Conservation (phyloP, 768 basidiomycete species). For the Tubosaeta sp. region DNA sequence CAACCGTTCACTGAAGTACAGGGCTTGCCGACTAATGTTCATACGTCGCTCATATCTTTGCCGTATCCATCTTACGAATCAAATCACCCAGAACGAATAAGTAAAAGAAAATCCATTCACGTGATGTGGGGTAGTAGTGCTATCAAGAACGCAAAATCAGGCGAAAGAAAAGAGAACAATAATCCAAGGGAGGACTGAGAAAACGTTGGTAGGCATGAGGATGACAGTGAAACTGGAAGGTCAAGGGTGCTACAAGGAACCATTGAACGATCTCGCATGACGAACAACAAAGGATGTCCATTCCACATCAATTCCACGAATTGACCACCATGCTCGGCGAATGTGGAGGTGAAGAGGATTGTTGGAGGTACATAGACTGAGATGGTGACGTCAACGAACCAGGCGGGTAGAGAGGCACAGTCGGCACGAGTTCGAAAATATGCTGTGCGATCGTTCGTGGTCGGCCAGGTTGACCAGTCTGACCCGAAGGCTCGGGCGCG, state of each 20-base stretch:
- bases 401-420: conserved; percentile 35
- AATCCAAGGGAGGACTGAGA: not conserved
- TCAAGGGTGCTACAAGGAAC: not conserved
- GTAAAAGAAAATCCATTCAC: not conserved
- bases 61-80: no score
- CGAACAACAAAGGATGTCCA: not conserved
- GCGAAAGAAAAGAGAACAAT: not conserved
- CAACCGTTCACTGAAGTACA: no score
- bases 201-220: not conserved
- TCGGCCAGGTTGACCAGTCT: conserved; percentile 37
- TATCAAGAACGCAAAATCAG: not conserved
- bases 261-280: not conserved
- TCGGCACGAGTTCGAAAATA: conserved; percentile 68
- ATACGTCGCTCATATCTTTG: no score
- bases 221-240: not conserved
- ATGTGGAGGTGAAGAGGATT: conserved; percentile 50
- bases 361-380: conserved; percentile 48
- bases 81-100: not conserved
- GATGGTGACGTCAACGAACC: conserved; percentile 52
- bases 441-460: conserved; percentile 59
- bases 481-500: conserved; percentile 35
- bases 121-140: not conserved
- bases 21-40: no score
- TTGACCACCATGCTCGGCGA: conserved; percentile 43
- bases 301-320: conserved; percentile 15